phyloP scores from a whole-genome alignment of 1,284 basidiomycete species.

The Porodaedalea pini region DNA sequence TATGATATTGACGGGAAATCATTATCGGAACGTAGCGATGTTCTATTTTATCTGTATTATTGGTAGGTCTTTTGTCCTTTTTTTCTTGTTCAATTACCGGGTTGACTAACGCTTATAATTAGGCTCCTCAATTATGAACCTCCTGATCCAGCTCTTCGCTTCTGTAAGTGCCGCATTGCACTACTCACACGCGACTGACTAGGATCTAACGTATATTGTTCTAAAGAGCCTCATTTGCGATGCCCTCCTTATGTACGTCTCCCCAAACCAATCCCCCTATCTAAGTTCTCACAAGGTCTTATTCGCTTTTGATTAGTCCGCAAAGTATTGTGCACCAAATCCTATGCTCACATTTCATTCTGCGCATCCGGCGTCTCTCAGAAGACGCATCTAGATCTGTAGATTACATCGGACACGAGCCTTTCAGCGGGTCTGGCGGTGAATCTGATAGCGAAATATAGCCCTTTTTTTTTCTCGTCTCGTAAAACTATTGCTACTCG shows the following conservation, averaged over 20 bases:
- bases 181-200: neutral
- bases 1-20: too few relatives aligned
- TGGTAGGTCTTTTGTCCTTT: neutral
- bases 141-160: slow-evolving; percentile 11
- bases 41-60: slow-evolving; percentile 5
- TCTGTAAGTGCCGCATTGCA: slow-evolving; percentile 3
- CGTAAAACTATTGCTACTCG: too few relatives aligned
- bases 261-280: neutral
- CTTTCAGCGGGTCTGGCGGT: neutral
- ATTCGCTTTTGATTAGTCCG: neutral
- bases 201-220: neutral
- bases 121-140: slow-evolving; percentile 7
- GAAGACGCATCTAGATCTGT: neutral
- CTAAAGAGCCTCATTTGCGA: slow-evolving; percentile 10
- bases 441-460: neutral
- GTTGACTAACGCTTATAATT: neutral
- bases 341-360: slow-evolving; percentile 8
- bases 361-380: neutral
- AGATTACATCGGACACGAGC: neutral
- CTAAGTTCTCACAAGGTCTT: neutral
- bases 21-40: neutral
- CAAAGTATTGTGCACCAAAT: slow-evolving; percentile 11
- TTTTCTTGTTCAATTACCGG: neutral
- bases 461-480: too few relatives aligned
- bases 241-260: slow-evolving; percentile 6